Evolutionary conservation across 2,329 filamentous ascomycete species (phyloP), one percentile per base, ranked within the genome.

Genomic region (Fusarium tanahbumbuense): DNA sequence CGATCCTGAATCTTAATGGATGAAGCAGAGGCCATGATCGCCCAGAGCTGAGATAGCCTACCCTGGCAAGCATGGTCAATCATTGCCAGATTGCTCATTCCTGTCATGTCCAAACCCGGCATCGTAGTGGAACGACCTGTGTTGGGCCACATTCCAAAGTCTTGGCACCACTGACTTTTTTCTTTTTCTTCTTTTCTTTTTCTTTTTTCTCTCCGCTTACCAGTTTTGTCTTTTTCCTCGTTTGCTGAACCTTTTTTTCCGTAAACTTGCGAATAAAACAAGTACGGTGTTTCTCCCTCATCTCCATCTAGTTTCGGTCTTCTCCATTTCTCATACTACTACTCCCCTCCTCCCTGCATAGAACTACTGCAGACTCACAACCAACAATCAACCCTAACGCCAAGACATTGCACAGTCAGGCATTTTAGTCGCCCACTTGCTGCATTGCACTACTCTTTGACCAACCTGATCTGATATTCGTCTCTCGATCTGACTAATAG

Each of bases 101-200:
- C 64, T 67, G 42, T 34, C 41, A 67, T 67, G 47, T 67, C 64
- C 64, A 56, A 67, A 67, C 63, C 64, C 64, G 64, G 64, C 63
- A 47, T 25, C 9, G 4, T 25, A 45, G 64, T 63, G 64, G 64
- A 48, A 67, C 49, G 45, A 15, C 7, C 50, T 46, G 27, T 42
- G 10, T 20, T 65, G 40, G 41, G 41, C 22, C 63, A 52, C 64
- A 67, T 67, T 67, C 64, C 64, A 63, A 22, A 45, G 8, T 27
- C 46, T 67, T 22, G 64, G 34, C 56, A 13, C 34, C 7, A 32
- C 34, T 37, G 32, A 13, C 20, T 66, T 44, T 15, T 15, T 34
- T 37, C 41, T 37, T 30, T 28, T 37, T 37, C n/a, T 30, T 59
- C 27, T 32, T 45, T 27, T 25, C 13, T 23, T 20, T 40, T 28